phyloP scores from a whole-genome alignment of 2,329 filamentous ascomycete species.

The Botrytis paeoniae region DNA sequence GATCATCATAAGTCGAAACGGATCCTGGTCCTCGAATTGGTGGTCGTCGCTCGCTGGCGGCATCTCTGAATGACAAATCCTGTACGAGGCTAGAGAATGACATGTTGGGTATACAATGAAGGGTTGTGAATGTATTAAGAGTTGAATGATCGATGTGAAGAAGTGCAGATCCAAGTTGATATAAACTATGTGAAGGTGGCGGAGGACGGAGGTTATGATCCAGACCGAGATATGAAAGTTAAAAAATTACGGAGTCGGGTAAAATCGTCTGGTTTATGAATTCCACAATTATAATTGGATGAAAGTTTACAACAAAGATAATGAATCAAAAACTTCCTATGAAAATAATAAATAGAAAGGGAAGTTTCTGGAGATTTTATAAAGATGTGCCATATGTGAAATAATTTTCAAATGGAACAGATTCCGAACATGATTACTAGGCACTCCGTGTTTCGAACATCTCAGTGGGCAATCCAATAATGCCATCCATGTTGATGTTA shows the following conservation, averaged over 20 bases:
- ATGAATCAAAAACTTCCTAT: background rate
- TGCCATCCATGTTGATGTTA: background rate
- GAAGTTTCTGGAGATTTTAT: slow-evolving; percentile 2
- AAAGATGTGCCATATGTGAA: background rate
- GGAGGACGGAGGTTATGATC: background rate
- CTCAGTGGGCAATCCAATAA: background rate
- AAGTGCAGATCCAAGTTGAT: background rate
- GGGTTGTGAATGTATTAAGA: background rate
- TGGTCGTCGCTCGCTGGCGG: slow-evolving; percentile 45
- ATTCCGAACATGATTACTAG: background rate
- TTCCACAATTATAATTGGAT: slow-evolving; percentile 17
- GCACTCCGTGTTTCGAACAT: background rate
- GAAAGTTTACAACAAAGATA: background rate
- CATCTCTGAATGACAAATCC: slow-evolving; percentile 59
- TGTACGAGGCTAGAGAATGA: slow-evolving; percentile 68
- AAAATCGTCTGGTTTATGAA: slow-evolving; percentile 16
- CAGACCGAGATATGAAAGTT: background rate
- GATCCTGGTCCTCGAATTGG: slow-evolving; percentile 46
- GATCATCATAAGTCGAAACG: slow-evolving; percentile 53
- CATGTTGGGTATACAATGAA: slow-evolving; percentile 43
- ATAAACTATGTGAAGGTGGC: slow-evolving; percentile 4
- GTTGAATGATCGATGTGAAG: background rate
- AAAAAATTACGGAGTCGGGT: background rate
- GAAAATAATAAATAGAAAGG: background rate
- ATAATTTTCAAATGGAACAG: background rate